phyloP scores from a whole-genome alignment of 2,329 filamentous ascomycete species.

The Fusarium burgessii region DNA sequence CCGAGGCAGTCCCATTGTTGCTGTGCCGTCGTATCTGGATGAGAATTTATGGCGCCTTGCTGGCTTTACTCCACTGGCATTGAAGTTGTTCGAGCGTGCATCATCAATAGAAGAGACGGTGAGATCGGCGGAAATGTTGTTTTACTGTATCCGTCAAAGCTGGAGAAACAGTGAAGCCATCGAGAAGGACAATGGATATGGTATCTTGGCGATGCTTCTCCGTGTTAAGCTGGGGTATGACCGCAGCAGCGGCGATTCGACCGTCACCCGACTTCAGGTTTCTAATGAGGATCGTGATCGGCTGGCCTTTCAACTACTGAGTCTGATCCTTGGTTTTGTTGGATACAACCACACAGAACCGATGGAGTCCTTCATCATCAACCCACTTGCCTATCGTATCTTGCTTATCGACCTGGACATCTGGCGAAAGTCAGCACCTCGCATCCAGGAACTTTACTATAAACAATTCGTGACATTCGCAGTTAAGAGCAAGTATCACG shows the following conservation, averaged over 20 bases:
- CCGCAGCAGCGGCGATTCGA: conserved; percentile 48
- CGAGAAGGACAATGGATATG: conserved; percentile 95
- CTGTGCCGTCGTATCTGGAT: conserved; percentile 85
- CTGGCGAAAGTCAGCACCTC: conserved; percentile 83
- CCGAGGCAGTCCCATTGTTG: conserved; percentile 84
- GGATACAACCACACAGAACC: conserved; percentile 86
- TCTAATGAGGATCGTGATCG: conserved; percentile 66
- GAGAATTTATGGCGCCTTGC: conserved; percentile 93
- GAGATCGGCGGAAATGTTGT: conserved; percentile 83
- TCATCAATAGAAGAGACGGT: conserved; percentile 76
- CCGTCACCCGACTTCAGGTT: conserved; percentile 57
- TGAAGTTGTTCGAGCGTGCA: conserved; percentile 87
- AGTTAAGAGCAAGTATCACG: conserved; percentile 88
- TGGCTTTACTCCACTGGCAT: conserved; percentile 86
- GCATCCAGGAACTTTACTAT: conserved; percentile 91
- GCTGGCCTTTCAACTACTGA: conserved; percentile 74
- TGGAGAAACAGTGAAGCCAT: conserved; percentile 99
- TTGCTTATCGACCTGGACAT: conserved; percentile 93
- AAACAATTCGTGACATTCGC: conserved; percentile 91
- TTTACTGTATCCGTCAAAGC: conserved; percentile 86
- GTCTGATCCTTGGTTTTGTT: conserved; percentile 84
- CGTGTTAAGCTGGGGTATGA: conserved; percentile 80
- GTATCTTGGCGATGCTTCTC: conserved; percentile 84
- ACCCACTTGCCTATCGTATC: conserved; percentile 92
- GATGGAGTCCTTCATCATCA: conserved; percentile 92